These are phyloP conservation scores for Sarocladiaceae sp. DNA, from an alignment of 2,329 filamentous ascomycete species.

Conservation along the genomic window DNA sequence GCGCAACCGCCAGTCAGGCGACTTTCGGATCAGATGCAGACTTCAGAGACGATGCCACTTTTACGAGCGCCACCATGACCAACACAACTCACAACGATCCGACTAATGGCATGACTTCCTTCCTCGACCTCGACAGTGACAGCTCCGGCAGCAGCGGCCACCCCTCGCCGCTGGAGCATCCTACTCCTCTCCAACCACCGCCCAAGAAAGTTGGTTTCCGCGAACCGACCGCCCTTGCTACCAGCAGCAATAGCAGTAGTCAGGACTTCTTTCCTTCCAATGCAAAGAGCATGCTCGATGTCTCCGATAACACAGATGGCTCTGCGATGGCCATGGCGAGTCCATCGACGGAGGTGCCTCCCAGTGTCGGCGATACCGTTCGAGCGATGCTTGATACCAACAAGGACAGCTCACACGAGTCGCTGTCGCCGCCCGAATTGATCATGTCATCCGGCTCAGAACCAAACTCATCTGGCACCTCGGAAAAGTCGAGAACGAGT, in stretches of 20 bases:
- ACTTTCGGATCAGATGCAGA: background rate
- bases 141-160: background rate
- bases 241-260: background rate
- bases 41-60: background rate
- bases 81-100: background rate
- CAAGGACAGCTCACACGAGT: conserved; percentile 1
- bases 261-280: conserved; percentile 1
- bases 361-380: background rate
- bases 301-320: background rate
- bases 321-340: conserved; percentile 1
- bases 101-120: background rate
- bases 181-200: background rate
- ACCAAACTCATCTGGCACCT: background rate
- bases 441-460: conserved; percentile 6
- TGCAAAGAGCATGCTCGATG: background rate
- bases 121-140: conserved; percentile 7
- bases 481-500: background rate
- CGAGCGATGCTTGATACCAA: background rate
- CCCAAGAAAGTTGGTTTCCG: background rate
- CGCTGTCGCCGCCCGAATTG: conserved; percentile 1
- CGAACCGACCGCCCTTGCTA: background rate
- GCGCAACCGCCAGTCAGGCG: background rate
- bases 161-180: background rate
- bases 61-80: background rate
- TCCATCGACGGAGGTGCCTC: background rate